Base-by-base conservation (phyloP, 2,329 filamentous ascomycete species). In the Apiospora malaysiana region DNA sequence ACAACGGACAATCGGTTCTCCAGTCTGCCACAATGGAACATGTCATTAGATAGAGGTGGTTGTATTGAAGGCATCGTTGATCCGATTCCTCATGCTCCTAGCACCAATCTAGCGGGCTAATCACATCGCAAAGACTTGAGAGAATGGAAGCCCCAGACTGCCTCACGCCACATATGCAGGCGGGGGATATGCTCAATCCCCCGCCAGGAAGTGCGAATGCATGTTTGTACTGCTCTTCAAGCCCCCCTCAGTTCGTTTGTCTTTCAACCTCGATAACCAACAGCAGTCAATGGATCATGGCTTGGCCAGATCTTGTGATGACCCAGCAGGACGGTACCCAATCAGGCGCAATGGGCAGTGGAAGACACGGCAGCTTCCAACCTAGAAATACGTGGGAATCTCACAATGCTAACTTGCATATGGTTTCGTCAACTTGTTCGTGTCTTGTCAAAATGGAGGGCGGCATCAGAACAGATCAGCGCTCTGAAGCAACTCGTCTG, bases 321-420 rank as follows among this genome's bases (percentile, higher is more conserved):
- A 59, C 51, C 51, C 27, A 59, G 51, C 16, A 59, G 51, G 51
- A 59, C 51, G 51, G 51, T 59, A 59, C 51, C 51, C 16, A 59
- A 59, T 59, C 27, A 59, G 51, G 16, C 27, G 51, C 14, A 59
- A 59, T 59, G 27, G 51, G 51, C 27, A 59, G 51, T 59, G 27
- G 51, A 59, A 59, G 51, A 18, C 27, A 59, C 27, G 27, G 51
- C 51, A 37, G 27, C 51, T 59, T 59, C 51, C 27, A 37, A 37
- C 27, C 51, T 59, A 32, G 51, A 59, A 59, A 59, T 59, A 59
- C 25, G 51, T 37, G 51, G 51, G 51, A 37, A 59, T 59, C 25
- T 21, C 51, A 37, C 27, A 37, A 6, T 14, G 51, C 27, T 8
- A n/a, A 59, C 51, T 4, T 59, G 27, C 27, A 59, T 59, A 3